Conservation (phyloP, 225 moss, liverwort and hornwort genomes). For the Pseudoscleropodium purum region DNA sequence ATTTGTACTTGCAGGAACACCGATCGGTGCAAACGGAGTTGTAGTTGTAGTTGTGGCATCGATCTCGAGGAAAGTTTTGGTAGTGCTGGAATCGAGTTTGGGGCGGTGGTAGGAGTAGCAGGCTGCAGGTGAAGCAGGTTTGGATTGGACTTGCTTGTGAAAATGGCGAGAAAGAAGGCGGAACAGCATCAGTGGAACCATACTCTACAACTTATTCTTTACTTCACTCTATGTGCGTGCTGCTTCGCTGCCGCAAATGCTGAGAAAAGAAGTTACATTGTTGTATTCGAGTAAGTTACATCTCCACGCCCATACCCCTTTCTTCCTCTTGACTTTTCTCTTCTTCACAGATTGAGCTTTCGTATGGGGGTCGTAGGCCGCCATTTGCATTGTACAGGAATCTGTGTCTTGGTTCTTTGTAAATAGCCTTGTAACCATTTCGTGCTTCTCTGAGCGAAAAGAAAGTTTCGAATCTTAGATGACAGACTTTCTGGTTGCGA, state of each 20-base stretch:
- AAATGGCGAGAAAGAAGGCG: conserved; percentile 21
- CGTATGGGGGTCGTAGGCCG: too few relatives aligned
- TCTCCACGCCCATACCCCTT: background rate
- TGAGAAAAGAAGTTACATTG: background rate
- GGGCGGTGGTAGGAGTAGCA: background rate
- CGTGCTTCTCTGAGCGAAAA: background rate
- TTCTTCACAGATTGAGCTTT: background rate
- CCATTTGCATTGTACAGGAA: background rate
- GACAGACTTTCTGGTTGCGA: background rate
- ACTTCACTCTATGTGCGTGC: background rate
- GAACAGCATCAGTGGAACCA: background rate
- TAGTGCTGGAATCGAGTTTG: background rate
- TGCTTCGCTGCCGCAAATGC: background rate
- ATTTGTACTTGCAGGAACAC: background rate
- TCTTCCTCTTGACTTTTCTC: background rate
- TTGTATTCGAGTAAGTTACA: conserved; percentile 12
- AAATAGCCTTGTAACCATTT: background rate
- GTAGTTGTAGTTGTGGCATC: background rate
- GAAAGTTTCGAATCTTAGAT: background rate
- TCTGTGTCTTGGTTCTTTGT: background rate
- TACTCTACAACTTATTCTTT: background rate
- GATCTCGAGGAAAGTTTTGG: background rate
- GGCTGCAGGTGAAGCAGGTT: background rate
- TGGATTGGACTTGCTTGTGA: background rate
- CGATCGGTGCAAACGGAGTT: background rate